Evolutionary conservation across 768 basidiomycete genomes (phyloP), one percentile per base, ranked within the genome.

Genomic region (Nevesoporus exiguus): DNA sequence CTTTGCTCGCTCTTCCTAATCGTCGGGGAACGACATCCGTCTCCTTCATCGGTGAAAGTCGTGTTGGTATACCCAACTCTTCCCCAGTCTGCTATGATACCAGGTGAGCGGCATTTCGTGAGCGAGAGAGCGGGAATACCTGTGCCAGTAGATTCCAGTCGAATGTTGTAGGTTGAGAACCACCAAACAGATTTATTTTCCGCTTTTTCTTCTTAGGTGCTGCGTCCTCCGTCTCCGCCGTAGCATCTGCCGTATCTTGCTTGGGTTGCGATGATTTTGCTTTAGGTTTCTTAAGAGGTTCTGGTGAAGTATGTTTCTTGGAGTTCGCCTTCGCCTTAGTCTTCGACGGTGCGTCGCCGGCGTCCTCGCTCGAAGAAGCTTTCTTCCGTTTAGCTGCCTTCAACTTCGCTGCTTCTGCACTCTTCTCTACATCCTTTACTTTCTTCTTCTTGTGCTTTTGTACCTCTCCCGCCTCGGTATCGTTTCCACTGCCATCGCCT

Each of bases 11-110:
- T 47, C 68, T 66, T 29, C 69, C 66, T 33, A 72, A 45, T 41
- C 83, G 76, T 33, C 66, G 71, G 1, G 83, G 84, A 19, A 81
- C 75, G 22, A 67, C 70, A 7, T 80, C 78, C 1, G 75, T 71
- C 40, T 80, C 77, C 56, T 84, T 86, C 50, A 90, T 76, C 13
- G 88, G 88, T 2, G 86, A 88, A 21, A 90, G 71, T 31, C 73
- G 71, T 0, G 80, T 84, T 11, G 88, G 88, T 61, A 90, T 90
- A 49, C 81, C 76, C 42, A 88, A 62, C 0, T 74, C 79, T 36
- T 71, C 73, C 21, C 62, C 73, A 61, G 72, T 55, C 73, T 75
- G 42, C 29, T 24, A 39, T 1, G 45, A 19, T 33, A 8, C 7
- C 5, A 5, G 25, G 51, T 56, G 30, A 51, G 51, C 36, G 22